A percentile compares a stretch with the other conserved stretches of the same genome.
phyloP scores from a whole-genome alignment of 768 basidiomycete species.

The Antrodiella citrinella region DNA sequence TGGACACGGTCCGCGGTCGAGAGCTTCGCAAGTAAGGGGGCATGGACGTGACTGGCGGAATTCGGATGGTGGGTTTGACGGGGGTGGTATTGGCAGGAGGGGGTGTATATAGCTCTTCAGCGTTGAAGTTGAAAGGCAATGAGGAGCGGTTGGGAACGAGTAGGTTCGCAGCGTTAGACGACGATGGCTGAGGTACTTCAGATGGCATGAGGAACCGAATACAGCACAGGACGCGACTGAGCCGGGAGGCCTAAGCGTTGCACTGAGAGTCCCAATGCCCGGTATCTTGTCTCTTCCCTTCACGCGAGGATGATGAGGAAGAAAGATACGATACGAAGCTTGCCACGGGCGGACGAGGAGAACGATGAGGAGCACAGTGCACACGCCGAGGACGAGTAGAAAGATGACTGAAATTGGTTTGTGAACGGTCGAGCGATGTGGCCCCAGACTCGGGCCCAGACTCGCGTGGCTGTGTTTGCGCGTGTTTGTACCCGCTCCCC shows the following conservation, averaged over 20 bases:
- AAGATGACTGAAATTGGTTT: not conserved
- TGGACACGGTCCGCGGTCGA: slow-evolving; percentile 8
- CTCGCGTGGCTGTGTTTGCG: not conserved
- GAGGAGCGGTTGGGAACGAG: not conserved
- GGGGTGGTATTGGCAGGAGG: not conserved
- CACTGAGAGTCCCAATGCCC: not conserved
- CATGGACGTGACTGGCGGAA: slow-evolving; percentile 13
- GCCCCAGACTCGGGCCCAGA: not conserved
- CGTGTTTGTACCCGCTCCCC: not conserved
- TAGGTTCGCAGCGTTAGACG: not conserved
- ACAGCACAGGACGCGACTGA: not conserved
- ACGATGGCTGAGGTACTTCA: not conserved
- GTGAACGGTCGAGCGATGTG: not conserved
- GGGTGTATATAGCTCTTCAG: no score
- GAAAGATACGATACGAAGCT: no score
- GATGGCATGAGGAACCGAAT: not conserved
- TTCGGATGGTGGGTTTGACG: slow-evolving; percentile 9
- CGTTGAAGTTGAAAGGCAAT: not conserved
- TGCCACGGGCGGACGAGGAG: not conserved
- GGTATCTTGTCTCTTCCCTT: not conserved
- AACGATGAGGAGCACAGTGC: not conserved
- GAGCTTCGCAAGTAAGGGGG: slow-evolving; percentile 16
- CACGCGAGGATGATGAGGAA: no score
- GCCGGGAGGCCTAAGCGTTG: not conserved
- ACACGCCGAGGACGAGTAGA: not conserved